Conservation (phyloP, 2,329 filamentous ascomycete genomes). For the Claviceps paspali region DNA sequence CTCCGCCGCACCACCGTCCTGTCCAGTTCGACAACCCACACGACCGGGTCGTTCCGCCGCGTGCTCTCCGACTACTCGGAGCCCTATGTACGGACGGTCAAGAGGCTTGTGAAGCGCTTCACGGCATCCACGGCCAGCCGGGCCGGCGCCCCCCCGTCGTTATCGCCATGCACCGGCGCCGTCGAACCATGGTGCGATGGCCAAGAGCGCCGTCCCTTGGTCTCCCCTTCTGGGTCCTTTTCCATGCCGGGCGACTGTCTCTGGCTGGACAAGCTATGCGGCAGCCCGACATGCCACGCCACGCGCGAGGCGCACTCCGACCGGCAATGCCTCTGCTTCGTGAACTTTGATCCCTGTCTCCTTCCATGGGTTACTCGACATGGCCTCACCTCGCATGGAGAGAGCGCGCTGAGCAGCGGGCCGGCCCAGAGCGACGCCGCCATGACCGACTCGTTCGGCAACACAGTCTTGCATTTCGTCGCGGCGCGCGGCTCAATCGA, state of each 20-base stretch:
- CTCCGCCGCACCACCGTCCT: slow-evolving; percentile 21
- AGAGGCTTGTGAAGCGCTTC: slow-evolving; percentile 23
- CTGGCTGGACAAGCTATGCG: slow-evolving; percentile 13
- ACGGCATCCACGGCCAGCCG: slow-evolving; percentile 16
- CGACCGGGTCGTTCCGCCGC: slow-evolving; percentile 20
- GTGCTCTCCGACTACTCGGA: slow-evolving; percentile 18
- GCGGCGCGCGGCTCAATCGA: slow-evolving; percentile 19
- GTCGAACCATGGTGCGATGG: slow-evolving; percentile 14
- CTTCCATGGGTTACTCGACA: slow-evolving; percentile 16
- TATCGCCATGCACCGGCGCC: slow-evolving; percentile 1
- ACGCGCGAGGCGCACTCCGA: slow-evolving; percentile 11
- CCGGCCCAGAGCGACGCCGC: slow-evolving; percentile 6
- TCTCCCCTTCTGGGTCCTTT: slow-evolving; percentile 11
- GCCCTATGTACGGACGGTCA: slow-evolving; percentile 21
- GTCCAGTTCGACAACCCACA: slow-evolving; percentile 23
- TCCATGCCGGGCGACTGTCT: slow-evolving; percentile 37
- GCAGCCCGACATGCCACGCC: slow-evolving; percentile 8
- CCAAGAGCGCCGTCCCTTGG: slow-evolving; percentile 11
- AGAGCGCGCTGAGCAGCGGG: slow-evolving; percentile 7
- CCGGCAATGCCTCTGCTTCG: slow-evolving; percentile 16
- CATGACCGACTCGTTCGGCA: slow-evolving; percentile 27
- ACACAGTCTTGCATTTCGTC: slow-evolving; percentile 32
- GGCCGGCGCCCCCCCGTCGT: slow-evolving; percentile 12
- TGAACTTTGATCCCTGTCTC: slow-evolving; percentile 10
- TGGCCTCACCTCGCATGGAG: slow-evolving; percentile 11